Percentiles rank a stretch among this genome's conserved stretches.
These are phyloP conservation scores for Glycine tomentella DNA, from an alignment of 306 rosid genomes.

Conservation along the genomic window DNA sequence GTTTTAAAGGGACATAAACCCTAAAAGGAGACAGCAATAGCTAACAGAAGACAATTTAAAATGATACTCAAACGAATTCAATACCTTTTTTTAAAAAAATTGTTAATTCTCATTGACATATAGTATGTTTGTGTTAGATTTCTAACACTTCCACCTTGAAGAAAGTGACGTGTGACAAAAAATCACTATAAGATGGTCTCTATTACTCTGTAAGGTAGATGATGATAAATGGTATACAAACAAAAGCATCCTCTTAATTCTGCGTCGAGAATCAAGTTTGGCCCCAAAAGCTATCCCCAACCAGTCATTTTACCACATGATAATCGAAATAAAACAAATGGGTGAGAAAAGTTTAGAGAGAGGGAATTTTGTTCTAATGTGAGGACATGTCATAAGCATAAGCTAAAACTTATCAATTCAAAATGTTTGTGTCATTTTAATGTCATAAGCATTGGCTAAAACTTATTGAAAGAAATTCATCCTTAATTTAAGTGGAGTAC, in stretches of 20 bases:
- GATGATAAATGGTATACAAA: not conserved
- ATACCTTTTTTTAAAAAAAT: not conserved
- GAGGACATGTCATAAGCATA: not conserved
- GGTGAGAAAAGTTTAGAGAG: not conserved
- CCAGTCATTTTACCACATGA: not conserved
- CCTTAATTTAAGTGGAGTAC: not conserved
- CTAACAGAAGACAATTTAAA: slow-evolving; percentile 18
- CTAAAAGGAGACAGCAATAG: slow-evolving; percentile 28
- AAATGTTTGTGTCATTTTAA: not conserved
- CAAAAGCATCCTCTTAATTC: not conserved
- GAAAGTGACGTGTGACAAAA: not conserved
- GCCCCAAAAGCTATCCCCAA: not conserved
- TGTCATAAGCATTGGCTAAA: not conserved
- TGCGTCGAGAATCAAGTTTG: not conserved
- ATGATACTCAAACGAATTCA: not conserved
- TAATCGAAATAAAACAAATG: not conserved
- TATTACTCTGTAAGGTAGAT: not conserved
- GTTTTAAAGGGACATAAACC: slow-evolving; percentile 14
- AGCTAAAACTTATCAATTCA: not conserved
- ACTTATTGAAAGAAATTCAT: not conserved
- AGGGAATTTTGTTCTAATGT: not conserved
- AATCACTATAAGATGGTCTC: not conserved
- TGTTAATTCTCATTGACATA: not conserved
- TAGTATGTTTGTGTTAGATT: not conserved
- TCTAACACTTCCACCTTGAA: not conserved